A percentile compares a stretch with the other conserved stretches of the same genome.
Conservation (phyloP, 139 green algal species). For the Micractinium conductrix region DNA sequence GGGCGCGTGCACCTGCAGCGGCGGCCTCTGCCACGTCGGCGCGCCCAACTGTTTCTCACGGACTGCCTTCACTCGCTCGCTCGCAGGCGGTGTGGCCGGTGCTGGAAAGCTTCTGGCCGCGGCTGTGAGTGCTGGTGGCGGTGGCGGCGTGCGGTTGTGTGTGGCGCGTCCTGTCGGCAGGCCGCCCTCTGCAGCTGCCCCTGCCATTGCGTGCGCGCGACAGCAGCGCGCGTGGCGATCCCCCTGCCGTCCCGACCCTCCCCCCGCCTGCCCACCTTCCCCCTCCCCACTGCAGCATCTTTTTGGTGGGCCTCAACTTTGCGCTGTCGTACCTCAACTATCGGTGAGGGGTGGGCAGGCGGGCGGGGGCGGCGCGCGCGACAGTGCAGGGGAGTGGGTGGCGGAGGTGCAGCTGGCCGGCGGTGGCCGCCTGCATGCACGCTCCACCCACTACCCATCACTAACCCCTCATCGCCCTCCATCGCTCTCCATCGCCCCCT, state of each 20-base stretch:
- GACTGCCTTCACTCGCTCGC: no score
- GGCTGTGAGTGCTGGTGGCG: slow-evolving; percentile 52
- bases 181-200: neutral
- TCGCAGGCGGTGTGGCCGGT: slow-evolving; percentile 62
- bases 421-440: neutral
- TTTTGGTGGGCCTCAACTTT: slow-evolving; percentile 71
- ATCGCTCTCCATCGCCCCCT: neutral
- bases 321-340: slow-evolving; percentile 91
- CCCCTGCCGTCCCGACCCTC: neutral
- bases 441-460: neutral
- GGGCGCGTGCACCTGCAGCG: no score
- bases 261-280: neutral
- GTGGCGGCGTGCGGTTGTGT: no score
- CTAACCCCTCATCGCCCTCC: neutral
- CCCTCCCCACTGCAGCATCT: slow-evolving; percentile 30
- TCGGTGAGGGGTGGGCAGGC: slow-evolving; percentile 24
- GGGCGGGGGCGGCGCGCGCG: no score
- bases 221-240: neutral
- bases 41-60: no score
- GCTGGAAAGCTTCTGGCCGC: slow-evolving; percentile 41
- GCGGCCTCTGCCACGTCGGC: no score
- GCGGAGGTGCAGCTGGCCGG: neutral
- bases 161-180: no score
- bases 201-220: neutral
- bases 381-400: neutral